Evolutionary conservation across 352 stramenopile genomes (phyloP).

Genomic region (Globisporangium heterothallicum): DNA sequence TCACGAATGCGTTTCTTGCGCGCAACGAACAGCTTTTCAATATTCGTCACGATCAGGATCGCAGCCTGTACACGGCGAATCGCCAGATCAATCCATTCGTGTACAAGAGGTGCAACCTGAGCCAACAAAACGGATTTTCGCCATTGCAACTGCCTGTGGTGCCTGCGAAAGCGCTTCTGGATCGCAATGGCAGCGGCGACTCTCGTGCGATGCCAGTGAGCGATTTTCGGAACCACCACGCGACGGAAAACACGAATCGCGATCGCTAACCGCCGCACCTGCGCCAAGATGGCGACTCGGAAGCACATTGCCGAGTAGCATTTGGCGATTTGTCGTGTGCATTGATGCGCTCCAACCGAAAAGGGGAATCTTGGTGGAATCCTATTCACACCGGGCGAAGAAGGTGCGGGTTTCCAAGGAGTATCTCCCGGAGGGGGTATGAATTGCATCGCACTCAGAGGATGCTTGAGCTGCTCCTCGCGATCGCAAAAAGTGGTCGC

Average conservation of each 20-base stretch:
- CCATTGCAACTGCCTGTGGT: constrained; percentile 20
- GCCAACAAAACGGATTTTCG: constrained; percentile 9
- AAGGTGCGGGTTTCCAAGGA: no score
- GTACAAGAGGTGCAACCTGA: constrained; percentile 15
- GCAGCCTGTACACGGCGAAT: constrained; percentile 6
- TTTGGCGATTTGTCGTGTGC: constrained; percentile 17
- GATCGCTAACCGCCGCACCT: constrained; percentile 20
- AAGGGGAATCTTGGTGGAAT: no score
- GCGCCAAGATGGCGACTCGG: constrained; percentile 18
- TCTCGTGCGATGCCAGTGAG: constrained; percentile 21
- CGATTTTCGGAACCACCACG: constrained; percentile 19
- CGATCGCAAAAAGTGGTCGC: constrained; percentile 39
- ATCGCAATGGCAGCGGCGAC: constrained; percentile 24
- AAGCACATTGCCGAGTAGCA: constrained; percentile 22
- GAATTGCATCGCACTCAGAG: constrained; percentile 23
- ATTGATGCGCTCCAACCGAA: constrained; percentile 29
- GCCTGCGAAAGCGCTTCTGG: constrained; percentile 21
- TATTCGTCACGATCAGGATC: constrained; percentile 9
- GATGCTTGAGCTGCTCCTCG: constrained; percentile 34
- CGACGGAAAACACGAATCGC: constrained; percentile 28
- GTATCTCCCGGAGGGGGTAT: no score
- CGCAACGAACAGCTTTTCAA: constrained; percentile 14
- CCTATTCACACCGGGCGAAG: no score
- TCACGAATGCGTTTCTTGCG: constrained; percentile 10
- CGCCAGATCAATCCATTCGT: constrained; percentile 7